Evolutionary conservation across 2,329 filamentous ascomycete genomes (phyloP), one percentile per base, ranked within the genome.

Genomic region (Ascochyta koolunga): DNA sequence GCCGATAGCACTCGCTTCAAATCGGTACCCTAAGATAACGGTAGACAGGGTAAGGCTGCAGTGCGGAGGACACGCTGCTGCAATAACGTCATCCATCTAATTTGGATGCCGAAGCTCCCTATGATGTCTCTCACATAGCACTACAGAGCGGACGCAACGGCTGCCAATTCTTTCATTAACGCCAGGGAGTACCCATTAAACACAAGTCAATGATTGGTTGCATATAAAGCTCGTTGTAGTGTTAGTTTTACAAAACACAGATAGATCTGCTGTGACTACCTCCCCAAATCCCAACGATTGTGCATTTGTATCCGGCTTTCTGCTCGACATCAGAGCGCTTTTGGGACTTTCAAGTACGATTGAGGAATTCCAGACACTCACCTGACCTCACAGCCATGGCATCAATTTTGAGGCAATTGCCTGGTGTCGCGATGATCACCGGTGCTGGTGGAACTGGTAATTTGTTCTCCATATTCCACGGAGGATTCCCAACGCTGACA

Each of bases 371-470:
- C 3, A 13, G 18, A 29, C 16, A 19, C 5, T 33, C 19, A 37
- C 24, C n/a, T 43, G 32, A 49, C 8, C 13, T 21, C 33, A 11
- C 11, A 36, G 24, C 3, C 9, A 52, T 57, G 49, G 38, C 54
- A 36, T 45, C 31, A 5, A 50, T 50, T 6, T 43, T 55, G 19
- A 55, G 50, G 29, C 53, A 44, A 19, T 41, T 74, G 19, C 64
- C 62, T 18, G 71, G 70, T 38, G 67, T 71, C 29, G 70, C 70
- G 32, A 51, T 74, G 2, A 53, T 74, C 11, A 74, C 72, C 5
- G 71, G 72, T 18, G 70, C 72, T 32, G 71, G 69, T 43, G 70
- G 70, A 43, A 71, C 68, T 29, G 72, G 71, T 69, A 55, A 11
- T 58, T 58, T 22, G 9, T 5, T 15, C n/a, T 19, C 16, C 5